A percentile compares a stretch with the other conserved stretches of the same genome.
Evolutionary conservation across 441 rosid species (phyloP).

Genomic region (Croton setiger): DNA sequence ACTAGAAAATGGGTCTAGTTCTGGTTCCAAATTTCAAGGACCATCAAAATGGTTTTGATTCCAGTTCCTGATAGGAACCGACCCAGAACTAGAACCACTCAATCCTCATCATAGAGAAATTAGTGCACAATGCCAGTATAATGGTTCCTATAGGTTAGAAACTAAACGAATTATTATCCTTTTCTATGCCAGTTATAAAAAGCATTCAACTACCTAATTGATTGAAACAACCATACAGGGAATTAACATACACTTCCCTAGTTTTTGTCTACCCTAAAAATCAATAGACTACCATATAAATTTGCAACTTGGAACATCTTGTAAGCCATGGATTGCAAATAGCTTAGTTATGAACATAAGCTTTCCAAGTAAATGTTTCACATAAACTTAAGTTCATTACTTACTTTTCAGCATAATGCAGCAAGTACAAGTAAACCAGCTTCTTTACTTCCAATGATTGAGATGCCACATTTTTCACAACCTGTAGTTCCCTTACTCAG

Average conservation of each 20-base stretch:
- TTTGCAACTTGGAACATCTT: background rate
- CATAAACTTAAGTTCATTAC: constrained; percentile 7
- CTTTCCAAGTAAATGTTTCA: background rate
- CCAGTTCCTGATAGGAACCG: too few relatives aligned
- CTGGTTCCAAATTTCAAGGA: too few relatives aligned
- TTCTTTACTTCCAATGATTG: constrained; percentile 92
- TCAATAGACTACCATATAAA: background rate
- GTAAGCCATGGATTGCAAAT: background rate
- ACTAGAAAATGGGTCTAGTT: too few relatives aligned
- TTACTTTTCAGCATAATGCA: constrained; percentile 96
- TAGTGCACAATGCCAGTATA: background rate
- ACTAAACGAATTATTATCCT: background rate
- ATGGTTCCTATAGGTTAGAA: background rate
- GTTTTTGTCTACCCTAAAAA: background rate
- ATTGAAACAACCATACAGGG: background rate
- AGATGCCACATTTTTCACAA: constrained; percentile 91
- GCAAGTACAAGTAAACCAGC: constrained; percentile 87
- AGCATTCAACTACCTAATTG: background rate
- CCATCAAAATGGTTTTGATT: too few relatives aligned
- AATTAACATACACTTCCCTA: background rate
- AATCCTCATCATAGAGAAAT: background rate
- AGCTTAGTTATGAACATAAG: background rate
- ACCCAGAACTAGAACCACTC: too few relatives aligned
- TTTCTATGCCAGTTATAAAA: background rate
- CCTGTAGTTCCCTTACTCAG: constrained; percentile 44